Evolutionary conservation across 2,329 filamentous ascomycete species (phyloP).

Genomic region (Sporothrix dimorphospora): DNA sequence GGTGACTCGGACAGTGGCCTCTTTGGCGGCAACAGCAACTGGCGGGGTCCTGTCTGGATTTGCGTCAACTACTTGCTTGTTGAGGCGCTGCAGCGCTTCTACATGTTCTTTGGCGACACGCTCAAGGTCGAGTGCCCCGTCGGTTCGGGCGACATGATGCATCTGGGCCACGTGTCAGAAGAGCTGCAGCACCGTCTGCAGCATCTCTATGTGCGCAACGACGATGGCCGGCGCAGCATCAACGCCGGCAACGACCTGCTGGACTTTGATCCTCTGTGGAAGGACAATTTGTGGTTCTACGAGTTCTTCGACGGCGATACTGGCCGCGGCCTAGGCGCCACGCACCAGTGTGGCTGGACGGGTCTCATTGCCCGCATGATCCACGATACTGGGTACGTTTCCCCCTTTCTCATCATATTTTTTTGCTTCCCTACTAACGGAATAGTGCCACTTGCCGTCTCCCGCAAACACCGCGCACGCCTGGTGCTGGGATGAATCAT

Average conservation of each 20-base stretch:
- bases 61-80: constrained; percentile 95
- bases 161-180: constrained; percentile 90
- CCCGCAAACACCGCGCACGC: constrained; percentile 89
- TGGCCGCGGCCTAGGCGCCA: constrained; percentile 86
- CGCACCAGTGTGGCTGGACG: constrained; percentile 96
- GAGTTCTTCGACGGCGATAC: constrained; percentile 96
- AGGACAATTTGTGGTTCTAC: constrained; percentile 91
- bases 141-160: constrained; percentile 92
- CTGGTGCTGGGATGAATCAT: constrained; percentile 79
- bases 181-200: constrained; percentile 94
- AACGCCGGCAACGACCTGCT: constrained; percentile 83
- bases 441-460: constrained; percentile 81
- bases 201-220: constrained; percentile 82
- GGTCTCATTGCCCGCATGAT: constrained; percentile 96
- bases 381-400: constrained; percentile 87
- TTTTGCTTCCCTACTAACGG: background rate
- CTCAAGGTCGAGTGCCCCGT: constrained; percentile 93
- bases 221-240: constrained; percentile 85
- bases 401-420: background rate
- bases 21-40: constrained; percentile 97
- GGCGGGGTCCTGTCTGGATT: constrained; percentile 94
- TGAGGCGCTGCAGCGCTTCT: constrained; percentile 92
- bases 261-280: constrained; percentile 92
- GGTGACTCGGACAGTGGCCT: constrained; percentile 96
- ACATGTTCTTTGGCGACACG: constrained; percentile 89